Conservation (phyloP, 2,329 filamentous ascomycete genomes). For the Aspergillus fischeri region DNA sequence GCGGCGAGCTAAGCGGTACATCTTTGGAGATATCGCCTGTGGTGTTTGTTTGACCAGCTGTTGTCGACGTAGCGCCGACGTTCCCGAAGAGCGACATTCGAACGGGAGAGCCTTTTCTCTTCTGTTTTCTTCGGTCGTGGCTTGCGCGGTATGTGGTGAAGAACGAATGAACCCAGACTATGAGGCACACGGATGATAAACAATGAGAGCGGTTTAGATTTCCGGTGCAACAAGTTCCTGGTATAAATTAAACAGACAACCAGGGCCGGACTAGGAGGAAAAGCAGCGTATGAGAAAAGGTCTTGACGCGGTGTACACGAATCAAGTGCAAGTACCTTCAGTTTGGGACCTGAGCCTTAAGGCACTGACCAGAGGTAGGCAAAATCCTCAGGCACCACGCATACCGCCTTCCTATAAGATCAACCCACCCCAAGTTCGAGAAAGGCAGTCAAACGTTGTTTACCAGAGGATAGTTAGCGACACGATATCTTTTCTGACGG, state of each 20-base stretch:
- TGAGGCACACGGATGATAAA: neutral
- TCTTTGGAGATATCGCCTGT: slow-evolving; percentile 90
- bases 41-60: slow-evolving; percentile 59
- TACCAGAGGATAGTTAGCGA: neutral
- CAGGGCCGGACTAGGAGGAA: neutral
- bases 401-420: neutral
- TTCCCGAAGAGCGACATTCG: slow-evolving; percentile 51
- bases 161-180: neutral
- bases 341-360: neutral
- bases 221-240: neutral
- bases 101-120: slow-evolving; percentile 16
- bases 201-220: neutral
- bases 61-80: slow-evolving; percentile 47
- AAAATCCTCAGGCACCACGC: neutral
- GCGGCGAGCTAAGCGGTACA: slow-evolving; percentile 70
- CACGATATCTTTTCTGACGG: neutral
- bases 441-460: neutral
- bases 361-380: neutral
- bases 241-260: neutral
- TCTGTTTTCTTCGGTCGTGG: neutral
- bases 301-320: neutral
- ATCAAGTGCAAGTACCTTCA: neutral
- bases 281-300: neutral
- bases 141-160: neutral
- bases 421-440: neutral